These are phyloP conservation scores for Cladophialophora carrionii DNA, from an alignment of 2,329 filamentous ascomycete genomes.

Conservation along the genomic window DNA sequence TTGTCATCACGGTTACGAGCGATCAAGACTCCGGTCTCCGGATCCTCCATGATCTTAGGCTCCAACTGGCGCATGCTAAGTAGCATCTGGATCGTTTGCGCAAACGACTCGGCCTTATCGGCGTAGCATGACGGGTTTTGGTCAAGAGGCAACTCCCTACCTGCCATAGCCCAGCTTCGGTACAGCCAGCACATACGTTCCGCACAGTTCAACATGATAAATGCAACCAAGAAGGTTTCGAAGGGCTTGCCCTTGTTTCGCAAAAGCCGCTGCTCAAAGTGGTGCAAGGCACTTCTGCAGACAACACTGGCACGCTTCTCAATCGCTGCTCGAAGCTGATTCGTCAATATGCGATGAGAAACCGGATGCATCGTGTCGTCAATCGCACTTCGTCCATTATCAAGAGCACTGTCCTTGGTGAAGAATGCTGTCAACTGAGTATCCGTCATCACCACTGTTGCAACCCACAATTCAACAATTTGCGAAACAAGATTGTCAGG, in stretches of 20 bases:
- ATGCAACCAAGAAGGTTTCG: conserved; percentile 62
- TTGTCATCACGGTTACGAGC: conserved; percentile 47
- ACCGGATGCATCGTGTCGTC: conserved; percentile 46
- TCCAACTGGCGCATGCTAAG: conserved; percentile 60
- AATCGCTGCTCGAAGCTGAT: conserved; percentile 59
- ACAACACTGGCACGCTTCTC: conserved; percentile 59
- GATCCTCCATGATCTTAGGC: conserved; percentile 46
- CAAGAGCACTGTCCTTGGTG: conserved; percentile 48
- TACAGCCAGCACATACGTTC: conserved; percentile 64
- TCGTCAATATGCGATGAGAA: conserved; percentile 56
- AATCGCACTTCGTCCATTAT: conserved; percentile 40
- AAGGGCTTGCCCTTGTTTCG: conserved; percentile 61
- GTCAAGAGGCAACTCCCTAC: conserved; percentile 57
- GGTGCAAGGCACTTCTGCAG: conserved; percentile 60
- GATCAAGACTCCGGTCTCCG: conserved; percentile 46
- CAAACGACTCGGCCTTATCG: conserved; percentile 61
- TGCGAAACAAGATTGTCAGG: conserved; percentile 55
- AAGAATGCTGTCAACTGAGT: conserved; percentile 53
- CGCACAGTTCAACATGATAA: conserved; percentile 63
- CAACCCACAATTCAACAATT: conserved; percentile 60
- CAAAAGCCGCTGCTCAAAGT: conserved; percentile 60
- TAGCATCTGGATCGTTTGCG: conserved; percentile 61
- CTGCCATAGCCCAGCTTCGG: conserved; percentile 50
- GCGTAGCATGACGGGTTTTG: conserved; percentile 57
- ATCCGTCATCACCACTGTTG: conserved; percentile 54